Evolutionary conservation across 306 rosid species (phyloP).

Genomic region (Hylodesmum podocarpum): DNA sequence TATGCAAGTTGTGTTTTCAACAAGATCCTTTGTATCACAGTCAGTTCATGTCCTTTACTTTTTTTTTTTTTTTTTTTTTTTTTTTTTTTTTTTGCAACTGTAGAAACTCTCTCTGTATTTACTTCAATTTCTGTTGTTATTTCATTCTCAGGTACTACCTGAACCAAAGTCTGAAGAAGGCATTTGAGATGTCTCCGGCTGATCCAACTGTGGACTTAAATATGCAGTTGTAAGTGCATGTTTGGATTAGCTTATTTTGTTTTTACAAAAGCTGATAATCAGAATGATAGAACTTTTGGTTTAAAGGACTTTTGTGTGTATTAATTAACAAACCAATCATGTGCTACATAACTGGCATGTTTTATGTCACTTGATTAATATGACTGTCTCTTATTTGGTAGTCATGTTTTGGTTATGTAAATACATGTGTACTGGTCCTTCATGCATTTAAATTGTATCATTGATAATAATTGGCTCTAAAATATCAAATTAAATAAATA

Average conservation of each 20-base stretch:
- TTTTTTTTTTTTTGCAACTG: background rate
- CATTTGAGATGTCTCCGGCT: slow-evolving; percentile 77
- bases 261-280: background rate
- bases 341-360: slow-evolving; percentile 14
- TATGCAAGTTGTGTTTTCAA: slow-evolving; percentile 88
- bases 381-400: background rate
- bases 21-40: slow-evolving; percentile 67
- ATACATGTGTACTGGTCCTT: background rate
- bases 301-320: background rate
- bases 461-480: background rate
- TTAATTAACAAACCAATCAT: background rate
- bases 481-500: background rate
- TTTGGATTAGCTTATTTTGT: background rate
- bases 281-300: background rate
- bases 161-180: slow-evolving; percentile 54
- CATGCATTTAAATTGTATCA: background rate
- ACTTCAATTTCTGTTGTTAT: slow-evolving; percentile 20
- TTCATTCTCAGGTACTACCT: slow-evolving; percentile 53
- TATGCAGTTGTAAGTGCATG: slow-evolving; percentile 66
- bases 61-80: background rate
- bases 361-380: background rate
- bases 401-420: background rate
- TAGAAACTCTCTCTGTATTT: background rate
- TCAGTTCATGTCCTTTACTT: slow-evolving; percentile 32
- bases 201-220: slow-evolving; percentile 94